Evolutionary conservation across 2,329 filamentous ascomycete species (phyloP).

Genomic region (Zasmidium citrigriseum): DNA sequence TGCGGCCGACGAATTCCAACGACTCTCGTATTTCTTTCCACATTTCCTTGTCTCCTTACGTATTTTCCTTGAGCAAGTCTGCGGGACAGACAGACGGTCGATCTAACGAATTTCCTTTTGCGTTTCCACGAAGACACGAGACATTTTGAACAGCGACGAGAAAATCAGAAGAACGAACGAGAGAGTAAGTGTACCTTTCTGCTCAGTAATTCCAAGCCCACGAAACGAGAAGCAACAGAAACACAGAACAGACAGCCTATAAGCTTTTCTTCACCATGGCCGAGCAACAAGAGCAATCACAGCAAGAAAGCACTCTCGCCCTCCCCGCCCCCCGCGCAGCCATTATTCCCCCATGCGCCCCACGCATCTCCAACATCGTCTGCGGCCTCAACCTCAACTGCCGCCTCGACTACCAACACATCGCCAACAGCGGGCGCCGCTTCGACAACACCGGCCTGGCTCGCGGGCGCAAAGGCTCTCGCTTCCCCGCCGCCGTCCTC

Average conservation of each 20-base stretch:
- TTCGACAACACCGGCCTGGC: conserved; percentile 84
- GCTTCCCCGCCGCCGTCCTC: conserved; percentile 91
- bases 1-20: background rate
- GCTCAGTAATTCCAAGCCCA: background rate
- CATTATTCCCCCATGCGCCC: background rate
- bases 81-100: background rate
- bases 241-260: background rate
- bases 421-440: conserved; percentile 83
- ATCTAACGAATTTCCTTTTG: background rate
- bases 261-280: no score
- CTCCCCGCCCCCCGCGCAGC: background rate
- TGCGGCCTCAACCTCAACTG: conserved; percentile 89
- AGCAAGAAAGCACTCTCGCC: background rate
- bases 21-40: background rate
- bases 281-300: background rate
- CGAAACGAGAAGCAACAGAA: background rate
- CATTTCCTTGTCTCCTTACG: background rate
- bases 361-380: conserved; percentile 68
- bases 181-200: background rate
- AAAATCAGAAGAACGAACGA: background rate
- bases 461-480: conserved; percentile 35
- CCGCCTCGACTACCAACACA: conserved; percentile 85
- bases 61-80: background rate
- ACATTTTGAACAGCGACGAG: background rate
- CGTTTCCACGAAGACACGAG: no score